phyloP scores from a whole-genome alignment of 164 flowering plant genomes.

The Umbellularia californica region DNA sequence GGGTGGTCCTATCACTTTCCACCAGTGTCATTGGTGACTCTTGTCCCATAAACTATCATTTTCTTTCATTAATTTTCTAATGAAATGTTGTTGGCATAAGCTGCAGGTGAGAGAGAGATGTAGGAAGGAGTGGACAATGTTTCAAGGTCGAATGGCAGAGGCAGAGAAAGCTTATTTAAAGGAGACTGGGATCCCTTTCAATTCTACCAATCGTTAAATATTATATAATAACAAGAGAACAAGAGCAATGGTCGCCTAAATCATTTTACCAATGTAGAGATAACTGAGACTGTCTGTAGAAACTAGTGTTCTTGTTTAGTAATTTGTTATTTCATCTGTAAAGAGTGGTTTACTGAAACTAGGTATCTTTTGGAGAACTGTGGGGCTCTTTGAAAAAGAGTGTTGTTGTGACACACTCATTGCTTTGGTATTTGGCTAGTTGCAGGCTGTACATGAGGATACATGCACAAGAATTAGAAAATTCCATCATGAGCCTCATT shows the following conservation, averaged over 20 bases:
- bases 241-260: too few relatives aligned
- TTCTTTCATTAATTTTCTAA: too few relatives aligned
- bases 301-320: not conserved
- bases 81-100: not conserved
- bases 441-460: too few relatives aligned
- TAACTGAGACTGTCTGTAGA: not conserved
- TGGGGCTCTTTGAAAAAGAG: too few relatives aligned
- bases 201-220: slow-evolving; percentile 30
- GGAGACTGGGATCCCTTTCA: slow-evolving; percentile 42
- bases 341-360: not conserved
- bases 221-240: not conserved
- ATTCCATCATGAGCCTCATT: too few relatives aligned
- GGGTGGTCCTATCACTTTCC: not conserved
- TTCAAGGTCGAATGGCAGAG: slow-evolving; percentile 51
- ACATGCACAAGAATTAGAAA: too few relatives aligned
- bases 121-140: slow-evolving; percentile 71
- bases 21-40: too few relatives aligned
- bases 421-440: too few relatives aligned
- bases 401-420: too few relatives aligned
- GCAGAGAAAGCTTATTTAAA: slow-evolving; percentile 61
- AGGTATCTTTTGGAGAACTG: not conserved
- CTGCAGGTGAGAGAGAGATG: slow-evolving; percentile 86
- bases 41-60: too few relatives aligned
- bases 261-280: not conserved
- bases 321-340: not conserved